These are phyloP conservation scores for Diaporthe citrichinensis DNA, from an alignment of 2,329 filamentous ascomycete genomes.

Conservation along the genomic window DNA sequence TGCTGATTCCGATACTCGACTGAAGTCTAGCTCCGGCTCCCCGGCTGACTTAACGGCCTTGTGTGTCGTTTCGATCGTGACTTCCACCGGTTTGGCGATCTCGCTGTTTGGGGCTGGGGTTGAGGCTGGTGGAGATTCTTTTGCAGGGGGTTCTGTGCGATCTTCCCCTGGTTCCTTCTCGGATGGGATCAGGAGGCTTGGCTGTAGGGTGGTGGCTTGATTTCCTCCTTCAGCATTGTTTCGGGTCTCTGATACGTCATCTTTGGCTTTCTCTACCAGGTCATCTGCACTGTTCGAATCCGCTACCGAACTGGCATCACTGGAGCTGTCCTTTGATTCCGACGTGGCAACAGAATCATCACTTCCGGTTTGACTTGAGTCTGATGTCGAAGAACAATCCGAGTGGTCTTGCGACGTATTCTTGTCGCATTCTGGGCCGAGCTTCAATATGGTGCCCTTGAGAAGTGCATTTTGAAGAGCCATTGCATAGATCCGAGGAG, in stretches of 20 bases:
- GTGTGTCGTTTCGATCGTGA: not conserved
- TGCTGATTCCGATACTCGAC: conserved; percentile 24
- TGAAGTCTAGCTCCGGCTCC: not conserved
- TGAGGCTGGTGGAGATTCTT: not conserved
- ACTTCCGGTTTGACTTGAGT: not conserved
- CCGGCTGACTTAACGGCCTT: not conserved
- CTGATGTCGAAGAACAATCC: conserved; percentile 12
- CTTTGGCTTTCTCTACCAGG: not conserved
- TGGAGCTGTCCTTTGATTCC: not conserved
- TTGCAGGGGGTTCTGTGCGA: not conserved
- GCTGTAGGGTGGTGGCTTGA: not conserved
- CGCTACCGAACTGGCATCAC: not conserved
- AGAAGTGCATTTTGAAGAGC: conserved; percentile 23
- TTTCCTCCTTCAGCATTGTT: not conserved
- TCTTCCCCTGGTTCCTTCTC: not conserved
- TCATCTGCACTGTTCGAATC: not conserved
- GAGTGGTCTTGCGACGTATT: not conserved
- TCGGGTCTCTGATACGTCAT: not conserved
- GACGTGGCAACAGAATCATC: not conserved
- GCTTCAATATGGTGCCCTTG: conserved; percentile 13
- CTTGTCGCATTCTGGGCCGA: not conserved
- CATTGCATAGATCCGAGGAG: not conserved
- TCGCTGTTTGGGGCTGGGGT: not conserved
- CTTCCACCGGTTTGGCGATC: not conserved
- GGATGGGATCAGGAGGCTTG: not conserved